A percentile compares a stretch with the other conserved stretches of the same genome.
phyloP scores from a whole-genome alignment of 257 asterid species.

The Sherardia arvensis region DNA sequence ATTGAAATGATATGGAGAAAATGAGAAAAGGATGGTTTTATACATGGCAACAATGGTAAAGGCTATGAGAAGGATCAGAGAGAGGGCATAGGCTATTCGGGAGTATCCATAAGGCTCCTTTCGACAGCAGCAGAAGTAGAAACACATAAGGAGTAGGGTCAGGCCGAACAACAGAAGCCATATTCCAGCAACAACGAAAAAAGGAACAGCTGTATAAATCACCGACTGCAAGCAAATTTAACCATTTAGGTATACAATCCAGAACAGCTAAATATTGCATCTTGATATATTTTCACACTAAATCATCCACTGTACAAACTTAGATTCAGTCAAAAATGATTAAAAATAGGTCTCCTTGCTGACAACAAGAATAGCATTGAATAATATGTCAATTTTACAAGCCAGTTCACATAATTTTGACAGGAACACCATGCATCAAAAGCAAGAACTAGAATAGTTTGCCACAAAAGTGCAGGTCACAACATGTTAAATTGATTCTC shows the following conservation, averaged over 20 bases:
- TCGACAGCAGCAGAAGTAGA: slow-evolving; percentile 48
- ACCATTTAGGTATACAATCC: neutral
- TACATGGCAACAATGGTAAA: slow-evolving; percentile 58
- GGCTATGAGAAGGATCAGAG: slow-evolving; percentile 56
- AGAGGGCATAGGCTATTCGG: slow-evolving; percentile 52
- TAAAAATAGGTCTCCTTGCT: neutral
- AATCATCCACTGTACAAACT: neutral
- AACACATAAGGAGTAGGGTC: slow-evolving; percentile 34
- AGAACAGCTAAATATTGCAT: neutral
- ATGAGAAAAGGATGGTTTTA: slow-evolving; percentile 11
- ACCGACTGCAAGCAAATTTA: slow-evolving; percentile 56
- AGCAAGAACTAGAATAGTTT: neutral
- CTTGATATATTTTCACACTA: neutral
- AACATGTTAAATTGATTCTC: neutral
- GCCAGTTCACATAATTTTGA: neutral
- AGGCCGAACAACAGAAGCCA: slow-evolving; percentile 61
- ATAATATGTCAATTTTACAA: neutral
- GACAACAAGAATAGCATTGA: neutral
- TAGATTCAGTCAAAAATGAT: neutral
- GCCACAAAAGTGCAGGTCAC: neutral
- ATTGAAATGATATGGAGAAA: neutral
- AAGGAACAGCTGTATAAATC: slow-evolving; percentile 53
- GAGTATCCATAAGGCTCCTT: slow-evolving; percentile 57
- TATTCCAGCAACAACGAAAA: slow-evolving; percentile 44
- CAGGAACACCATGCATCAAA: neutral